Evolutionary conservation across 1,284 basidiomycete genomes (phyloP), one percentile per base, ranked within the genome.

Genomic region (Heterobasidion irregulare): DNA sequence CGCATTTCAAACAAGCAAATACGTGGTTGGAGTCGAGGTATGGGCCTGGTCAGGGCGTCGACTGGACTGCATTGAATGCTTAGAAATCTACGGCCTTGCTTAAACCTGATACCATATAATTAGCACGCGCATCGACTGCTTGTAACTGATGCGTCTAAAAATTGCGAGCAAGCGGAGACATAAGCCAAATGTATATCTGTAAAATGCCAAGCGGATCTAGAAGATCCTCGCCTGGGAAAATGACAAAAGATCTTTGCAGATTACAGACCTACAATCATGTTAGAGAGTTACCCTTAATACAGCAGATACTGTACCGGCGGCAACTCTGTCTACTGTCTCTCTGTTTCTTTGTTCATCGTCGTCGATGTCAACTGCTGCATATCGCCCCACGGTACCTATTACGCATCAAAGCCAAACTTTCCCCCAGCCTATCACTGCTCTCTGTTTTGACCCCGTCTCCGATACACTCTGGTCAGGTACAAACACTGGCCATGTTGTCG

Each of bases 381-480:
- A 78, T 58, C 69, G 68, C 43, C 58, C 66, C 47, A 66, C 68
- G 18, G 56, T 63, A 12, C 68, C 76, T 12, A 74, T 78, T 52
- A 58, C 65, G 1, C 66, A 69, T 4, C 65, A 71, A 58, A 64
- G 66, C 44, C 66, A 72, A 53, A 54, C 68, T 35, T 80, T 75
- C 62, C 73, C 73, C 9, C 78, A 80, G 60, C 75, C 83, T 43
- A 74, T 89, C 48, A 86, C 88, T 18, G 79, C 89, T 0, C 76
- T 98, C 57, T 80, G 85, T 3, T 94, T 98, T 67, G 95, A 98
- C 71, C 88, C 92, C 6, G 86, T 89, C 46, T 89, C 91, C 1
- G 94, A 98, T 69, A 82, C 89, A 12, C 74, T 98, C 41, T 97
- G 94, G 94, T 78, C 88, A 50, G 95, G 94, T 47, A 80, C 82